These are phyloP conservation scores for Mrakia hoshinonis DNA, from an alignment of 768 basidiomycete species.

Conservation along the genomic window DNA sequence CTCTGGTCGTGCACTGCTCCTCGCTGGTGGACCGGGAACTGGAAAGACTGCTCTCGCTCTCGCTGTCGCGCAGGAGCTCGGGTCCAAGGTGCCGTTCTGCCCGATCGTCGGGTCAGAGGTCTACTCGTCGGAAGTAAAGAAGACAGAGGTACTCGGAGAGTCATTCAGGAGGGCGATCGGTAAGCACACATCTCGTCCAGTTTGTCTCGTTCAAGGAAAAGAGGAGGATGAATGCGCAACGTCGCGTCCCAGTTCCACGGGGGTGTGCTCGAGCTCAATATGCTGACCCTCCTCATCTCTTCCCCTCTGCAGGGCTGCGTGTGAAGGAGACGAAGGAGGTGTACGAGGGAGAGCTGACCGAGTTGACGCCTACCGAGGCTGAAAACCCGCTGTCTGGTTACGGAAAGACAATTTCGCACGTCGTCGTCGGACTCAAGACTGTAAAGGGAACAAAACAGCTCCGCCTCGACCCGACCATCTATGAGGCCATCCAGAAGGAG, in stretches of 20 bases:
- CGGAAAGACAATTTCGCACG: constrained; percentile 98
- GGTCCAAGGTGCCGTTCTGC: constrained; percentile 91
- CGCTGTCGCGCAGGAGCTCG: constrained; percentile 91
- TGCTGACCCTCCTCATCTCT: neutral
- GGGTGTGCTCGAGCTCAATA: neutral
- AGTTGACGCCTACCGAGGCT: constrained; percentile 87
- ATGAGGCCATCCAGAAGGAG: constrained; percentile 95
- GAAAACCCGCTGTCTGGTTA: constrained; percentile 97
- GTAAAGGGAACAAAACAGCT: constrained; percentile 89
- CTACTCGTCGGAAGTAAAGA: constrained; percentile 94
- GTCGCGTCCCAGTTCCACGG: neutral
- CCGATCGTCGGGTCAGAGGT: constrained; percentile 98
- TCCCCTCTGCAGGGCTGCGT: constrained; percentile 59
- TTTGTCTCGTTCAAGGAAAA: neutral
- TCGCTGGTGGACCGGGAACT: constrained; percentile 93
- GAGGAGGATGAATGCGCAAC: too few species aligned
- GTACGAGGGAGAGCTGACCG: constrained; percentile 96
- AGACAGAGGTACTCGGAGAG: constrained; percentile 95
- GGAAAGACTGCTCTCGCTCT: constrained; percentile 95
- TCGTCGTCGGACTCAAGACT: constrained; percentile 90
- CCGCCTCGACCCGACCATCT: constrained; percentile 85
- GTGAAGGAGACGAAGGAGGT: constrained; percentile 99
- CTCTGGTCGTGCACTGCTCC: constrained; percentile 80
- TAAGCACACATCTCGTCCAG: constrained; percentile 43
- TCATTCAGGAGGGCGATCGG: constrained; percentile 91